Base-by-base conservation (phyloP, 192 early-diverging fungal species). In the Backusella luteola region DNA sequence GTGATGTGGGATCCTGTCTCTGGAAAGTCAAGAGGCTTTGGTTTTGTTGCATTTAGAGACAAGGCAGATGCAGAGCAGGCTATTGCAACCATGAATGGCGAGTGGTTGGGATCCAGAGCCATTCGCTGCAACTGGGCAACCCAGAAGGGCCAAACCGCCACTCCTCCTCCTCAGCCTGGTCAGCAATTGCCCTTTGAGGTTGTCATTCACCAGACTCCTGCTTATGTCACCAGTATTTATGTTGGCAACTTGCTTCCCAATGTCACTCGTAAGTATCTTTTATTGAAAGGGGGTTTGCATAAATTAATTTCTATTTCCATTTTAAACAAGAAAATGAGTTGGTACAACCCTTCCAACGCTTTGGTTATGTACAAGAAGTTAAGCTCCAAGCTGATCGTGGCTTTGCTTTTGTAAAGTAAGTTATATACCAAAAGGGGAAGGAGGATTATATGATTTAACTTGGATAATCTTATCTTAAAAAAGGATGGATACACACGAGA, bases 101-200 rank as follows among this genome's bases (percentile, higher is more conserved):
- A 96, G 83, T 92, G 91, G 91, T 84, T 97, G 41, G 96, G 95
- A 76, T 92, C 89, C 80, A 89, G 94, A 71, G 89, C 91, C 68
- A 92, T 97, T 74, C 92, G 96, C 52, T 94, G 95, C 74, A 96
- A 96, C 86, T 97, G 96, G 96, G 96, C 96, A 21, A 97, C 91
- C 76, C 95, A 96, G 76, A 95, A 95, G 79, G 87, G 80, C 5
- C 80, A 81, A 72, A 81, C 80, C 17, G 80, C 80, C n/a, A 81
- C 80, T 3, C 80, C 80, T 52, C 73, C 80, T 26, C 80, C 80
- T 59, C 76, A 78, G 71, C 80, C 80, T 36, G 79, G 81, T 21
- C 85, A 87, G 76, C 82, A 88, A 52, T 84, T 89, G 73, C 80
- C 88, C 21, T 94, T 90, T 81, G 94, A 95, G 70, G 82, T 86